Evolutionary conservation across 2,329 filamentous ascomycete genomes (phyloP).

Genomic region (Pseudogymnoascus sp.): DNA sequence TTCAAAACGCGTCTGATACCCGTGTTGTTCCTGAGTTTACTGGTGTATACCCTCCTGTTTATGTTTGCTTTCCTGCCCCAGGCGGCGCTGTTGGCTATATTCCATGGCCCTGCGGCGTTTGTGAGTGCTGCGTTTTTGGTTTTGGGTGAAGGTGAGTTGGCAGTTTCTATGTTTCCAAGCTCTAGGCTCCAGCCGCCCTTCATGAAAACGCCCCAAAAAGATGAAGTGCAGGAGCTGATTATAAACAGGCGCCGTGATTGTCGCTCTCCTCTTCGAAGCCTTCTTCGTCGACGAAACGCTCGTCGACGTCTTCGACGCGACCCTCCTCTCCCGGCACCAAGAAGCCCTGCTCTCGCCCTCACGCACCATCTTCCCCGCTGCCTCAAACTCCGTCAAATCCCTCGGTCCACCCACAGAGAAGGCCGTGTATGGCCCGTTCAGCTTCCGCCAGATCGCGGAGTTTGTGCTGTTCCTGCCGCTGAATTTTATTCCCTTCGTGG

Average conservation of each 20-base stretch:
- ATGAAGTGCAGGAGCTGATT: neutral
- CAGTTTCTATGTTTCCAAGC: constrained; percentile 24
- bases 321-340: constrained; percentile 31
- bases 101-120: constrained; percentile 84
- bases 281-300: constrained; percentile 74
- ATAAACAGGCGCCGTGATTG: constrained; percentile 21
- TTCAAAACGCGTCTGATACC: constrained; percentile 72
- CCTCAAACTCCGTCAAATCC: constrained; percentile 65
- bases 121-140: constrained; percentile 81
- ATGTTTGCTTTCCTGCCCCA: constrained; percentile 83
- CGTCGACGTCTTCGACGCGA: constrained; percentile 75
- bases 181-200: constrained; percentile 50
- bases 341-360: constrained; percentile 61
- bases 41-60: constrained; percentile 82
- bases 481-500: constrained; percentile 78
- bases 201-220: neutral
- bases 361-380: constrained; percentile 58
- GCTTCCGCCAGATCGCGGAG: constrained; percentile 81
- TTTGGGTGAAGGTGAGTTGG: constrained; percentile 55
- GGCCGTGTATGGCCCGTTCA: constrained; percentile 82
- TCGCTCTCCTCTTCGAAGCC: constrained; percentile 58
- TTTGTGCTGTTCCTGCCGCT: constrained; percentile 72
- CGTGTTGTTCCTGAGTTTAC: constrained; percentile 69
- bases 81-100: constrained; percentile 79
- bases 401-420: constrained; percentile 73